Base-by-base conservation (phyloP, 441 rosid species). In the Erysimum pusillum region DNA sequence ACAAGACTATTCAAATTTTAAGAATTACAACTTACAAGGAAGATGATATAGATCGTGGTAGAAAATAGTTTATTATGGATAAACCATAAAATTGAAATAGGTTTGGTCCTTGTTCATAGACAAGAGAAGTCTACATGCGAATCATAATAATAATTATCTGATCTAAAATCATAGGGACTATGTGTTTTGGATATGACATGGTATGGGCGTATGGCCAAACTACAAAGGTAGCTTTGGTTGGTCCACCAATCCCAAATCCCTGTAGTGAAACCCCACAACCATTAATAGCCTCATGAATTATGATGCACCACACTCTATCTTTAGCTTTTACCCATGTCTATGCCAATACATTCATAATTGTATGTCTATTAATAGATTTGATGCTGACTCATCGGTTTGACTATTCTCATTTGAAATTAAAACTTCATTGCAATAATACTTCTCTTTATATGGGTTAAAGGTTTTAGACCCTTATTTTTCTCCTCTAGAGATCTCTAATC, bases 241-340 rank as follows among this genome's bases (percentile, higher is more conserved):
- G 76, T 38, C 80, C 62, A 71, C 67, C 67, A 71, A 71, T 57
- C 62, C 62, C 14, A 41, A 71, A 71, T 48, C 62, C 62, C 14
- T 49, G 35, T 22, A 9, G 69, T 45, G 2, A 52, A 22, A 11
- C 34, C 64, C 69, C 69, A 76, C 75, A 34, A 11, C 56, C 56
- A 71, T 71, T 71, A 45, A 63, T 69, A 46, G 71, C 54, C 67
- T 70, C n/a, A 20, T 63, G 66, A 63, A 54, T 54, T 76, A 76
- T 63, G 71, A 76, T 77, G 67, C 62, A 36, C 58, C 71, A 7
- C 64, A 61, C 60, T 68, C 52, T 35, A 35, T 45, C 59, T 76
- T 63, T 61, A 63, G 66, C 60, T 53, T 61, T 44, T 44, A 11
- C 45, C 45, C 62, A 38, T 70, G 2, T 49, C 61, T 18, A 20